These are phyloP conservation scores for Cryptosporidium meleagridis DNA, from an alignment of 169 alveolate genomes.

Conservation along the genomic window DNA sequence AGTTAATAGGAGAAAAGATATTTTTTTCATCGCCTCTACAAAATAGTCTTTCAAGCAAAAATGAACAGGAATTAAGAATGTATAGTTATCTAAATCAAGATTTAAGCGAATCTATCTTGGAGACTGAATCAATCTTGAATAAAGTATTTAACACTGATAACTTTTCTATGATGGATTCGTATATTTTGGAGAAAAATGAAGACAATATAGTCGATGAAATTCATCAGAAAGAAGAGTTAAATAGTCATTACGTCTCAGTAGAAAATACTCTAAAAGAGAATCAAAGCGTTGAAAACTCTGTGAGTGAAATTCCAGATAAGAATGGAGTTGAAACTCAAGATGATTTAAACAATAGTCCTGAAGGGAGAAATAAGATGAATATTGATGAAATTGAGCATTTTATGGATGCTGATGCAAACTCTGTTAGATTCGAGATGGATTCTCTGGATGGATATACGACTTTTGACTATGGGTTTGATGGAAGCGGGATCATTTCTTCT, in stretches of 20 bases:
- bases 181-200: neutral
- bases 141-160: slow-evolving; percentile 39
- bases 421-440: slow-evolving; percentile 12
- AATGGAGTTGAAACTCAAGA: neutral
- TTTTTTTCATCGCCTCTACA: neutral
- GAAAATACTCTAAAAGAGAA: neutral
- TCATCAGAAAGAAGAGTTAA: neutral
- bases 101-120: slow-evolving; percentile 4
- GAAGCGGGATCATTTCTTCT: slow-evolving; percentile 8
- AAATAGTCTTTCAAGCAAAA: neutral
- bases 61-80: neutral
- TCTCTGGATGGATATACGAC: slow-evolving; percentile 42
- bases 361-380: neutral
- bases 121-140: slow-evolving; percentile 31
- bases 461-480: slow-evolving; percentile 47
- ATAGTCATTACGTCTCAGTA: neutral
- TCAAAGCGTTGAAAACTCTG: neutral
- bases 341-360: neutral
- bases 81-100: neutral
- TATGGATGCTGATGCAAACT: neutral
- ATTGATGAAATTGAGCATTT: neutral
- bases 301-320: neutral
- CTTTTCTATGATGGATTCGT: slow-evolving; percentile 30
- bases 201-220: neutral
- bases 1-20: slow-evolving; percentile 29